These are phyloP conservation scores for Ananas comosus DNA, from an alignment of 176 grass and related monocot genomes.

Conservation along the genomic window DNA sequence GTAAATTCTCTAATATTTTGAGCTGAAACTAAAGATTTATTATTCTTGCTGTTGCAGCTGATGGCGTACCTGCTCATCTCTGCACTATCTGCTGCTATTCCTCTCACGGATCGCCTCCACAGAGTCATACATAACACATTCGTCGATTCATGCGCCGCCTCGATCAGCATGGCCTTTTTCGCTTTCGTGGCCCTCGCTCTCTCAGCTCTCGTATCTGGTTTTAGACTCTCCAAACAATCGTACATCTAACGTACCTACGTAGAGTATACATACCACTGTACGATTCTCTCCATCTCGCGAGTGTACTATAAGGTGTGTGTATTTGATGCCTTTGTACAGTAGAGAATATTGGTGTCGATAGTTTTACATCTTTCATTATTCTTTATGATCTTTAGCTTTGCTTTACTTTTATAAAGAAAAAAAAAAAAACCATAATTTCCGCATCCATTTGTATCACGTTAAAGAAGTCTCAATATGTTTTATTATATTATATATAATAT, in stretches of 20 bases:
- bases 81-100: constrained; percentile 60
- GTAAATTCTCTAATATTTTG: not conserved
- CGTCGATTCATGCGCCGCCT: constrained; percentile 50
- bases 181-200: constrained; percentile 58
- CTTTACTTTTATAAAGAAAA: no score
- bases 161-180: constrained; percentile 86
- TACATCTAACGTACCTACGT: constrained; percentile 29
- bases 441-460: no score
- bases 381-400: no score
- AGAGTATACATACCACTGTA: constrained; percentile 13
- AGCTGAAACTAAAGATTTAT: not conserved
- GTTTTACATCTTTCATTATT: no score
- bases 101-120: constrained; percentile 84
- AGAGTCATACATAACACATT: constrained; percentile 58
- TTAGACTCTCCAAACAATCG: constrained; percentile 66
- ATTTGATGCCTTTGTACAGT: no score
- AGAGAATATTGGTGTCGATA: no score
- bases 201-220: constrained; percentile 63
- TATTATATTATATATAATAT: no score
- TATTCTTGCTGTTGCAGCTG: constrained; percentile 30
- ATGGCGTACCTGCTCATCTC: constrained; percentile 81
- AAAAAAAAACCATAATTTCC: no score
- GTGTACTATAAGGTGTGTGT: not conserved
- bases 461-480: no score
- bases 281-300: not conserved